Evolutionary conservation across 2,329 filamentous ascomycete species (phyloP).

Genomic region (Fusarium xylarioides): DNA sequence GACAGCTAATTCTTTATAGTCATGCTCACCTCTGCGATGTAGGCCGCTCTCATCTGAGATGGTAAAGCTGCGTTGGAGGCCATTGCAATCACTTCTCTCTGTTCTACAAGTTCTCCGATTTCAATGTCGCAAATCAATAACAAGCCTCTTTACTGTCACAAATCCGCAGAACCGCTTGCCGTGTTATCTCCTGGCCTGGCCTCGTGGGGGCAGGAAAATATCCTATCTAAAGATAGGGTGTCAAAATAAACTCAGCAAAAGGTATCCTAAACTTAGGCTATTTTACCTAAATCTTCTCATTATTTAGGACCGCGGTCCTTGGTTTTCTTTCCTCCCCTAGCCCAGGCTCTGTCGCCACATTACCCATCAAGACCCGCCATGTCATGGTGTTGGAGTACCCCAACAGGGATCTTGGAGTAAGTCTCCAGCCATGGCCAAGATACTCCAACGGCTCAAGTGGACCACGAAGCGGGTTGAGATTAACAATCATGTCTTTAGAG

Average conservation of each 20-base stretch:
- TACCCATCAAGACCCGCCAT: neutral
- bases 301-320: too few relatives aligned
- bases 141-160: too few relatives aligned
- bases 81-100: neutral
- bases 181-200: neutral
- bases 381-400: slow-evolving; percentile 1
- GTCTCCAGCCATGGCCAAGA: neutral
- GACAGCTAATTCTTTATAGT: too few relatives aligned
- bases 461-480: neutral
- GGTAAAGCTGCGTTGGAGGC: neutral
- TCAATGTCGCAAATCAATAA: neutral
- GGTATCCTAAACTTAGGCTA: too few relatives aligned
- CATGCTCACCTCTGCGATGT: neutral
- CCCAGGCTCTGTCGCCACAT: neutral
- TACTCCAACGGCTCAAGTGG: neutral
- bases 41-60: slow-evolving; percentile 1
- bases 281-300: too few relatives aligned
- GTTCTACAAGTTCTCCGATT: neutral
- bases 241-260: too few relatives aligned
- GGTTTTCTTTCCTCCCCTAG: too few relatives aligned
- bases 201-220: neutral
- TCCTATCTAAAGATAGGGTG: too few relatives aligned
- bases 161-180: neutral
- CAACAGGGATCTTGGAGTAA: slow-evolving; percentile 8
- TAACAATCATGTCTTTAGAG: neutral